Conservation (phyloP, 805 yeast genomes). For the Yarrowia divulgata region DNA sequence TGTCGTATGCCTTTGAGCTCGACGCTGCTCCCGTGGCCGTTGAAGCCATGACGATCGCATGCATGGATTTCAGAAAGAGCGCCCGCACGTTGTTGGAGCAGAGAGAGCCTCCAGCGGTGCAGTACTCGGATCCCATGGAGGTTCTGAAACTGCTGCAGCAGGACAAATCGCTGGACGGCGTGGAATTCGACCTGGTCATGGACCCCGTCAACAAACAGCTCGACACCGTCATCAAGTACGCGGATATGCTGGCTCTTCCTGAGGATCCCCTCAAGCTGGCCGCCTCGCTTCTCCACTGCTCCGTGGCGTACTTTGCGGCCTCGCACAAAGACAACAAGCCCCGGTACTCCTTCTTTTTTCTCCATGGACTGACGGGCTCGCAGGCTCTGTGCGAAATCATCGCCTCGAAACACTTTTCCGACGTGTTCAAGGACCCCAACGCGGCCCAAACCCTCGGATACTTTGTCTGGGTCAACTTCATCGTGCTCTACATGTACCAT, state of each 20-base stretch:
- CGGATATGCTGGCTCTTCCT: conserved; percentile 41
- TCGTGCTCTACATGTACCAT: conserved; percentile 43
- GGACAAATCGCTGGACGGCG: conserved; percentile 42
- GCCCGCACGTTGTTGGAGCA: not conserved
- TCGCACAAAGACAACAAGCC: conserved; percentile 44
- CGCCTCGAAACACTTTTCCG: conserved; percentile 25
- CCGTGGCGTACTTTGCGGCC: conserved; percentile 44
- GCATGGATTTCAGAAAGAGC: conserved; percentile 42
- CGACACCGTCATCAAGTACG: conserved; percentile 41
- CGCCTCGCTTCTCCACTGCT: conserved; percentile 42
- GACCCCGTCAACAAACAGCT: conserved; percentile 37
- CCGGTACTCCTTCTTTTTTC: conserved; percentile 46
- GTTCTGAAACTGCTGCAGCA: conserved; percentile 43
- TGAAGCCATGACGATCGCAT: conserved; percentile 50
- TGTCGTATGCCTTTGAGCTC: conserved; percentile 51
- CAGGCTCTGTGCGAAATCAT: conserved; percentile 46
- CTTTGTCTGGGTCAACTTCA: conserved; percentile 42
- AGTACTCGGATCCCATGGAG: conserved; percentile 42
- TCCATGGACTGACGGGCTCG: conserved; percentile 48
- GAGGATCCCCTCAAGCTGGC: conserved; percentile 43
- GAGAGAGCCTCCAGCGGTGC: conserved; percentile 22
- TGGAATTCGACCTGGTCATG: conserved; percentile 26
- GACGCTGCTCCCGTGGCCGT: conserved; percentile 50
- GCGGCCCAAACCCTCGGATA: conserved; percentile 39
- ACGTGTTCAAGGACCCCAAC: conserved; percentile 41